Percentiles rank a stretch among this genome's conserved stretches.
Conservation (phyloP, 148 eudicot genomes). For the Dysphania ambrosioides region DNA sequence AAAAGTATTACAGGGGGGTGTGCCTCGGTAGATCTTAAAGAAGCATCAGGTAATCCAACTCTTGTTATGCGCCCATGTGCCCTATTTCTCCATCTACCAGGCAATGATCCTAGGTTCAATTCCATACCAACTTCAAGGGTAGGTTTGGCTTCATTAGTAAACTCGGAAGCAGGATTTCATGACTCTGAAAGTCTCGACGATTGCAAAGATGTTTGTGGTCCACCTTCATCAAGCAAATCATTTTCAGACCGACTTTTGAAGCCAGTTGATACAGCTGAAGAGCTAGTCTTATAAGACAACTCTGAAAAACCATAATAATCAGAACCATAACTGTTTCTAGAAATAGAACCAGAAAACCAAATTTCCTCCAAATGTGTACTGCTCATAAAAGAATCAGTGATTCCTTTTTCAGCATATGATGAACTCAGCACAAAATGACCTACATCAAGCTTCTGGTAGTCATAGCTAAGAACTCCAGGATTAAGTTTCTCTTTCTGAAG, state of each 20-base stretch:
- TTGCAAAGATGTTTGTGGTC: slow-evolving; percentile 22
- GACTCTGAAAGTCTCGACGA: slow-evolving; percentile 26
- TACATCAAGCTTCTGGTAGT: slow-evolving; percentile 21
- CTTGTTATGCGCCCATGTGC: slow-evolving; percentile 37
- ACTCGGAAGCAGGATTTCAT: slow-evolving; percentile 23
- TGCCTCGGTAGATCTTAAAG: slow-evolving; percentile 21
- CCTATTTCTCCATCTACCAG: slow-evolving; percentile 68
- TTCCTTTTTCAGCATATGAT: slow-evolving; percentile 11
- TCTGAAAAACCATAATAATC: no score
- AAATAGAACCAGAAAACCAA: slow-evolving; percentile 20
- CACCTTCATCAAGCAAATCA: slow-evolving; percentile 19
- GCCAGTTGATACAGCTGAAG: slow-evolving; percentile 28
- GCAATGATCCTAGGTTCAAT: slow-evolving; percentile 52
- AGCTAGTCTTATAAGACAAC: slow-evolving; percentile 14
- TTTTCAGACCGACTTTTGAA: slow-evolving; percentile 14
- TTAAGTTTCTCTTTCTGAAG: slow-evolving; percentile 25
- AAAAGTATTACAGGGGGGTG: slow-evolving; percentile 27
- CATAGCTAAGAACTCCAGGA: slow-evolving; percentile 16
- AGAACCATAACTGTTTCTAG: slow-evolving; percentile 17
- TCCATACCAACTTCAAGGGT: slow-evolving; percentile 32
- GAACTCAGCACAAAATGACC: slow-evolving; percentile 14
- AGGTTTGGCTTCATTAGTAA: slow-evolving; percentile 31
- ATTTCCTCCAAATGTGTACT: slow-evolving; percentile 17
- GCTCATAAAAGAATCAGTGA: not conserved
- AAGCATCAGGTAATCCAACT: slow-evolving; percentile 25